A percentile compares a stretch with the other conserved stretches of the same genome.
phyloP scores from a whole-genome alignment of 1,284 basidiomycete genomes.

The Pisolithus thermaeus region DNA sequence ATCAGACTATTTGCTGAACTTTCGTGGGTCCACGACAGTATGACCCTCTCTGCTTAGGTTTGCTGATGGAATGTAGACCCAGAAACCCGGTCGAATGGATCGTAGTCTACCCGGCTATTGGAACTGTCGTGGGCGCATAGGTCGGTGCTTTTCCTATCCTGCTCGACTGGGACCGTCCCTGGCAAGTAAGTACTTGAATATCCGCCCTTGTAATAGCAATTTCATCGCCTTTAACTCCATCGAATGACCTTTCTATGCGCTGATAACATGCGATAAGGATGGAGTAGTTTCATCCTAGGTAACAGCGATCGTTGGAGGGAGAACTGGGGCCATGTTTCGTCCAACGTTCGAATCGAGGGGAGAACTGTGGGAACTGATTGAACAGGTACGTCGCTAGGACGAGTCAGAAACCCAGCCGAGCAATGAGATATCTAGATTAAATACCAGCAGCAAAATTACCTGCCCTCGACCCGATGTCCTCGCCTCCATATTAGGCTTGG shows the following conservation, averaged over 20 bases:
- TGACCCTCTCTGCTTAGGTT: neutral
- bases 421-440: too few relatives aligned
- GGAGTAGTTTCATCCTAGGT: too few relatives aligned
- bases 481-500: conserved; percentile 59
- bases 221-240: neutral
- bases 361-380: too few relatives aligned
- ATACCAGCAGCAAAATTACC: too few relatives aligned
- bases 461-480: too few relatives aligned
- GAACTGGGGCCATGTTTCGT: too few relatives aligned
- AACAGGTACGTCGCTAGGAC: too few relatives aligned
- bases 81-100: conserved; percentile 67
- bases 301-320: too few relatives aligned
- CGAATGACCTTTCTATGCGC: too few relatives aligned
- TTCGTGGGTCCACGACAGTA: conserved; percentile 48
- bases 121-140: conserved; percentile 76
- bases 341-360: too few relatives aligned
- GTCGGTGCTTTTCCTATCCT: conserved; percentile 75
- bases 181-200: conserved; percentile 65
- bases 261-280: too few relatives aligned
- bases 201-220: neutral
- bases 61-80: conserved; percentile 38
- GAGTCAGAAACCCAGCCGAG: too few relatives aligned
- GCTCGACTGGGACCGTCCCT: conserved; percentile 92
- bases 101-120: conserved; percentile 73
- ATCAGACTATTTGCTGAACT: conserved; percentile 74